Percentiles rank a stretch among this genome's conserved stretches.
phyloP scores from a whole-genome alignment of 148 eudicot genomes.

The Arbutus unedo region DNA sequence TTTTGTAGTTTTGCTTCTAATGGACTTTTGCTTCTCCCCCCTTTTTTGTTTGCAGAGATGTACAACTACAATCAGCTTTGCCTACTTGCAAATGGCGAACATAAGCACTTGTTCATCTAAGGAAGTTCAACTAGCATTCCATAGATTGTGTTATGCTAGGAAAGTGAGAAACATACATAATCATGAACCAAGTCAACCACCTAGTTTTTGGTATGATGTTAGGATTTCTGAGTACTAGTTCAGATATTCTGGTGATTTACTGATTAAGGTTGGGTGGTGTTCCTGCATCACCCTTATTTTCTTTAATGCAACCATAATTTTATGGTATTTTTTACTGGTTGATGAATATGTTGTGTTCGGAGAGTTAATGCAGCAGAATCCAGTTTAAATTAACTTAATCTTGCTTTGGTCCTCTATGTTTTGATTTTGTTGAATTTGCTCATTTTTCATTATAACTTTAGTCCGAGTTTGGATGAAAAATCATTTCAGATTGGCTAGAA shows the following conservation, averaged over 20 bases:
- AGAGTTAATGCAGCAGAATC: background rate
- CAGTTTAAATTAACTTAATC: no score
- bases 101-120: conserved; percentile 81
- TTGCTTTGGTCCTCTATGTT: no score
- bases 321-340: background rate
- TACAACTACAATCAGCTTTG: conserved; percentile 65
- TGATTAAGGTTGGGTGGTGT: background rate
- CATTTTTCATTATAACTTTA: no score
- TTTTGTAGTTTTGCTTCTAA: background rate
- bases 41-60: conserved; percentile 46
- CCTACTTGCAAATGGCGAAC: conserved; percentile 78
- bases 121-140: conserved; percentile 8
- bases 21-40: conserved; percentile 4
- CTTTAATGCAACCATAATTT: background rate
- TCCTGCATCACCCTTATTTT: background rate
- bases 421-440: no score
- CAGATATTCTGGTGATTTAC: background rate
- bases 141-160: background rate
- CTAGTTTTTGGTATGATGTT: conserved; percentile 3
- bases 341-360: background rate
- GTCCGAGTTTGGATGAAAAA: no score
- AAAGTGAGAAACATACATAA: background rate
- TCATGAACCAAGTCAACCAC: background rate
- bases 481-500: no score
- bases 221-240: background rate